Base-by-base conservation (phyloP, 805 yeast species). In the Wickerhamomyces hampshirensis region DNA sequence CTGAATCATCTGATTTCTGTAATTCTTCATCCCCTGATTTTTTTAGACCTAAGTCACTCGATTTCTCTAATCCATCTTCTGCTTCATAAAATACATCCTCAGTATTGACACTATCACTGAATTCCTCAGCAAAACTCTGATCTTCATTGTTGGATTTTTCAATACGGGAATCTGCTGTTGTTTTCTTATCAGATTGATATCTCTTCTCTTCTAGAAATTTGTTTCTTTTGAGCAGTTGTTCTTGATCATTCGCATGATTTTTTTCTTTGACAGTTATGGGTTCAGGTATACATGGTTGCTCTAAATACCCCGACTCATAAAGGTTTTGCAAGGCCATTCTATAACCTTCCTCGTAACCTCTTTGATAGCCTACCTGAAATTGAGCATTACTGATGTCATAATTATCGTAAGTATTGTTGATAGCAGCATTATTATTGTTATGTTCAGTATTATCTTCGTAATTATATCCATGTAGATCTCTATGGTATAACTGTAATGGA, bases 341-440 rank as follows among this genome's bases (percentile, higher is more conserved):
- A 28, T 28, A 28, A 12, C 33, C 42, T 8, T 33, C 39, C 12
- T 29, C 31, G 16, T 35, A 26, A n/a, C 34, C 38, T 23, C 26
- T 27, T 18, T 30, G 31, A 12, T n/a, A 34, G 16, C 37, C 37
- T 10, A 28, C 13, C 13, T 34, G 32, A 21, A 28, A 34, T 8
- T 27, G 28, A 8, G 18, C 27, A 21, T 21, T 11, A 21, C 11
- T 8, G 10, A 8, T 11, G 24, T 21, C 24, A 8, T 21, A 7
- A 11, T 21, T 21, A 15, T 23, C n/a, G 27, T 11, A 21, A 18
- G 13, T 24, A 10, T 23, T 23, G 21, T 31, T 31, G 5, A 13
- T 18, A 14, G 21, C 23, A 18, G 13, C 14, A 6, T 31, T 7
- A 24, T 23, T 18, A 19, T 18, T 14, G 19, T 31, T 18, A 23